Evolutionary conservation across 177 flowering plant genomes (phyloP).

Genomic region (Vitis hybrid): DNA sequence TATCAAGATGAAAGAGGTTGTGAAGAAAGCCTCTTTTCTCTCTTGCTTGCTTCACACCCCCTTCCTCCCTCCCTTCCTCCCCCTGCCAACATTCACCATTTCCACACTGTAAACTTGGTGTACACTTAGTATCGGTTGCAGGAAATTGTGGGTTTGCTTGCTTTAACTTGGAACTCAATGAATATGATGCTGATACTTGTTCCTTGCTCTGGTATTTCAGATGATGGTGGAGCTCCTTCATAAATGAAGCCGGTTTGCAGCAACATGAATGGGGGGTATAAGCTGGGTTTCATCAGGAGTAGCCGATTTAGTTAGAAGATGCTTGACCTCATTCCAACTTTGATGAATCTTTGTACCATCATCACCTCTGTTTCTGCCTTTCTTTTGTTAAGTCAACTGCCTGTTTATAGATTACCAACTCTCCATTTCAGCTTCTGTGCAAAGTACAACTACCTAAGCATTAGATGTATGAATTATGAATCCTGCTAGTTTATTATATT

Average conservation of each 20-base stretch:
- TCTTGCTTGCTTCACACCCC: no score
- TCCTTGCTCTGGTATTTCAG: background rate
- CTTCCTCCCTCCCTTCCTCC: no score
- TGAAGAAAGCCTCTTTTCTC: no score
- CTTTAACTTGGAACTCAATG: background rate
- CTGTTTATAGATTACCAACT: background rate
- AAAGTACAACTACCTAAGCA: background rate
- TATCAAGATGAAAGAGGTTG: no score
- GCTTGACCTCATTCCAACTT: background rate
- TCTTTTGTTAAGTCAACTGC: background rate
- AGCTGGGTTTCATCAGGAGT: no score
- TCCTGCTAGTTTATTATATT: no score
- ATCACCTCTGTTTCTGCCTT: slow-evolving; percentile 1
- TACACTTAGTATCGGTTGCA: no score
- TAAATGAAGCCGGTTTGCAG: background rate
- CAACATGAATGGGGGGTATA: no score
- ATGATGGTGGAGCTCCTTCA: background rate
- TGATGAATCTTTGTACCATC: background rate
- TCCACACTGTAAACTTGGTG: no score
- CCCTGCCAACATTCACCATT: no score
- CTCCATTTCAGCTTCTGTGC: background rate
- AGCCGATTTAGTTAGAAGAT: background rate
- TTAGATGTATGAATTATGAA: background rate
- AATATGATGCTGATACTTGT: background rate
- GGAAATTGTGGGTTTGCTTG: background rate